Evolutionary conservation across 1,284 basidiomycete genomes (phyloP).

Genomic region (Leccinum solheimii): DNA sequence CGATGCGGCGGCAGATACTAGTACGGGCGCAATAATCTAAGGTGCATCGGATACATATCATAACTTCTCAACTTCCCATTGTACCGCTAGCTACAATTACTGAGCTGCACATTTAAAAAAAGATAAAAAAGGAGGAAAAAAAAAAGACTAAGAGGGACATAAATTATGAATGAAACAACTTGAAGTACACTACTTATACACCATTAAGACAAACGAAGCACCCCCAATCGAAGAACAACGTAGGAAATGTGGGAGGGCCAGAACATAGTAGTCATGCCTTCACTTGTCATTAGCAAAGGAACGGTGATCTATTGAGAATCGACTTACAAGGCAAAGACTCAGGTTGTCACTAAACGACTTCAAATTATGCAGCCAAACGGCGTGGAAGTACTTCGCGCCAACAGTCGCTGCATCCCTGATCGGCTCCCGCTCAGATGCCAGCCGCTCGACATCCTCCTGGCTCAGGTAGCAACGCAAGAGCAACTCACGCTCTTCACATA

Average conservation of each 20-base stretch:
- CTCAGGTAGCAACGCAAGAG: neutral
- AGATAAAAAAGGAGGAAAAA: neutral
- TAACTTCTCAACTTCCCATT: too few relatives aligned
- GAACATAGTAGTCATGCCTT: neutral
- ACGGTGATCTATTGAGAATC: neutral
- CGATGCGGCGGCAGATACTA: too few relatives aligned
- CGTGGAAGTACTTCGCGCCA: neutral
- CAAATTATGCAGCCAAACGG: neutral
- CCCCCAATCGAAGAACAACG: too few relatives aligned
- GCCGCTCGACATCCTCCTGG: neutral
- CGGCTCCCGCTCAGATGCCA: neutral
- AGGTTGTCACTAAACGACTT: neutral
- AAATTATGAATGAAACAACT: neutral
- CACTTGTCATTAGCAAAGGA: neutral
- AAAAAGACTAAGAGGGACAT: neutral
- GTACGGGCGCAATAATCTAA: too few relatives aligned
- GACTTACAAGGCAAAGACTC: neutral
- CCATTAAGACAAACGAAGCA: too few relatives aligned
- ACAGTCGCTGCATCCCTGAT: neutral
- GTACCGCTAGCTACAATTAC: too few relatives aligned
- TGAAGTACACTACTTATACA: too few relatives aligned
- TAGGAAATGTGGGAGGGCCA: too few relatives aligned
- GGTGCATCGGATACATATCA: too few relatives aligned
- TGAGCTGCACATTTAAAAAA: too few relatives aligned
- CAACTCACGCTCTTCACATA: neutral